phyloP scores from a whole-genome alignment of 2,329 filamentous ascomycete genomes.

The Huntiella omanensis region DNA sequence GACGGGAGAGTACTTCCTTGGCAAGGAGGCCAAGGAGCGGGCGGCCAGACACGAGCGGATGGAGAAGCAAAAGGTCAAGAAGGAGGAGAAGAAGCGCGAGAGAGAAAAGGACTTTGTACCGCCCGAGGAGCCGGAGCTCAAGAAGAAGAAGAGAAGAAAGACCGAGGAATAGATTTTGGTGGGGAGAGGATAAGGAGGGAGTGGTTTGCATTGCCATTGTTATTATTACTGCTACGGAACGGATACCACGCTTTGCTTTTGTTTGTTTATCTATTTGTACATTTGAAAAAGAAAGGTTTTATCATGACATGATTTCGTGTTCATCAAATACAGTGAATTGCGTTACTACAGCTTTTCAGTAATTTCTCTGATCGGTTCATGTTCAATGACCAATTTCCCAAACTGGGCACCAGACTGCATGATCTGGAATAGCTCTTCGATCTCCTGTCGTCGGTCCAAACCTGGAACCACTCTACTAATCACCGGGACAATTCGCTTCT shows the following conservation, averaged over 20 bases:
- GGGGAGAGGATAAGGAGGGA: slow-evolving; percentile 16
- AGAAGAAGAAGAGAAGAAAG: slow-evolving; percentile 42
- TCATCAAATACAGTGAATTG: neutral
- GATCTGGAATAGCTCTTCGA: slow-evolving; percentile 68
- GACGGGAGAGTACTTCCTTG: slow-evolving; percentile 88
- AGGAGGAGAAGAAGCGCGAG: slow-evolving; percentile 73
- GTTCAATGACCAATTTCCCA: slow-evolving; percentile 74
- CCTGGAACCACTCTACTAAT: slow-evolving; percentile 58
- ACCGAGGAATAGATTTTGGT: slow-evolving; percentile 13
- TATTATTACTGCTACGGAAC: neutral
- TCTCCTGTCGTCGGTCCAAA: slow-evolving; percentile 55
- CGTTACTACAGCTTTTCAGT: slow-evolving; percentile 22
- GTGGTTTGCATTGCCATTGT: neutral
- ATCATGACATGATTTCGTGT: neutral
- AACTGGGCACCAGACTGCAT: slow-evolving; percentile 78
- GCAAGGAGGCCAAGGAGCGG: slow-evolving; percentile 80
- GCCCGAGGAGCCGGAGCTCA: slow-evolving; percentile 53
- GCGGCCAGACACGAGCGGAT: slow-evolving; percentile 60
- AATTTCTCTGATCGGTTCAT: slow-evolving; percentile 23
- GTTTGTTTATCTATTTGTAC: slow-evolving; percentile 3
- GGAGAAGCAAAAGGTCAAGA: slow-evolving; percentile 72
- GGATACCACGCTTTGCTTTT: slow-evolving; percentile 7
- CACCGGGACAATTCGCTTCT: slow-evolving; percentile 56
- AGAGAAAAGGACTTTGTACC: slow-evolving; percentile 72
- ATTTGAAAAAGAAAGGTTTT: slow-evolving; percentile 1